Base-by-base conservation (phyloP, 441 rosid genomes). In the Adansonia gregorii region DNA sequence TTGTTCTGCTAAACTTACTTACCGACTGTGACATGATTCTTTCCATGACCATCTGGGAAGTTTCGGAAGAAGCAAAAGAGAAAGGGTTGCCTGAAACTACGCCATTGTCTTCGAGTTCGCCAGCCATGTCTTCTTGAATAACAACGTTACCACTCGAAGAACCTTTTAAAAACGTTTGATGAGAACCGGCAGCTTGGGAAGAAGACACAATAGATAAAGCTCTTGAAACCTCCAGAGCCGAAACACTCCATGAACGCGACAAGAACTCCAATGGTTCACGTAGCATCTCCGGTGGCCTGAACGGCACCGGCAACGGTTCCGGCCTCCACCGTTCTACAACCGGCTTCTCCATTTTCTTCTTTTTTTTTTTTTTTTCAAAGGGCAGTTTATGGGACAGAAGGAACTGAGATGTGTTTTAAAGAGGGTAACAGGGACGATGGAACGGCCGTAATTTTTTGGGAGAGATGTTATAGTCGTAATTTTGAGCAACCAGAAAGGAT, bases 11-110 rank as follows among this genome's bases (percentile, higher is more conserved):
- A 54, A 27, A 27, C 35, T 27, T 10, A 83, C 97, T 91, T 80
- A 95, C 99, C 88, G 97, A 93, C 86, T 93, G 98, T 55, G 96
- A 92, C 94, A 95, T 86, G 85, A 95, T 95, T 60, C 98, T 90
- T 14, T 95, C 99, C 93, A 95, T 88, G 77, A 95, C 88, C 94
- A 93, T 91, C 86, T 91, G 99, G 17, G 95, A 95, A 64, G 99
- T 93, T 76, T 92, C 98, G 0, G 92, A 91, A 59, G 93, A 92
- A 14, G 97, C 97, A 51, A 95, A 95, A 9, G 98, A 89, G 84
- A 93, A 92, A 0, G 97, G 97, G 85, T 95, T 92, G 2, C 97
- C 94, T 17, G 97, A 83, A 82, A 89, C 90, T 1, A 75, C 71
- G 7, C 85, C 86, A 72, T 60, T 78, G 7, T 90, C 97, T 14